Evolutionary conservation across 306 rosid species (phyloP), one percentile per base, ranked within the genome.

Genomic region (Cucurbita moschata): DNA sequence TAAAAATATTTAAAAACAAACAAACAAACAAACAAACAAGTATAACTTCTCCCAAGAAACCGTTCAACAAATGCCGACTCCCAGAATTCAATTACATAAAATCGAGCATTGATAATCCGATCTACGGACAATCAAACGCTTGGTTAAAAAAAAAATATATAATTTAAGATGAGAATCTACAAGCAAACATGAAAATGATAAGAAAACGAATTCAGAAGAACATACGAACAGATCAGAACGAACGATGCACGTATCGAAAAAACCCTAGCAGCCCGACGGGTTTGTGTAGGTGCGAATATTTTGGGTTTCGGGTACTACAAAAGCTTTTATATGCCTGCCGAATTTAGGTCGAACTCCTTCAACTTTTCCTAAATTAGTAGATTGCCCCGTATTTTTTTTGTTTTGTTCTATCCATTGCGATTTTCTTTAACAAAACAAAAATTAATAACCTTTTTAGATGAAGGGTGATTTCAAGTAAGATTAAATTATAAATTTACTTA

Each of bases 211-310:
- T 11, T 44, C 12, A 1, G 49, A 23, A 4, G 30, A n/a, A 23
- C 72, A 6, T 67, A 67, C 42, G 26, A 69, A 30, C 8, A 49
- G 73, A 69, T 69, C 57, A 26, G 43, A 69, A 38, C 6, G 8
- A n/a, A 47, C 23, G 40, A 69, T 3, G 58, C 19, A 68, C 7
- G 73, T 7, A 49, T 12, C 44, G 10, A 13, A 12, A 26, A 69
- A 69, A 69, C 73, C 73, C 73, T 69, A 69, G 73, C 56, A 69
- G 73, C 26, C 13, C 58, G 4, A 69, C 58, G 73, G 21, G 58
- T 12, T 69, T 26, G 12, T 23, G 37, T 2, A 44, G 72, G 18
- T 46, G 12, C 23, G 14, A 43, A 69, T 44, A 69, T 49, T 49
- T 68, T 49, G 21, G 73, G 35, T 47, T 46, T 49, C 26, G 4